Evolutionary conservation across 2,329 filamentous ascomycete species (phyloP).

Genomic region (Penicillium thymicola): DNA sequence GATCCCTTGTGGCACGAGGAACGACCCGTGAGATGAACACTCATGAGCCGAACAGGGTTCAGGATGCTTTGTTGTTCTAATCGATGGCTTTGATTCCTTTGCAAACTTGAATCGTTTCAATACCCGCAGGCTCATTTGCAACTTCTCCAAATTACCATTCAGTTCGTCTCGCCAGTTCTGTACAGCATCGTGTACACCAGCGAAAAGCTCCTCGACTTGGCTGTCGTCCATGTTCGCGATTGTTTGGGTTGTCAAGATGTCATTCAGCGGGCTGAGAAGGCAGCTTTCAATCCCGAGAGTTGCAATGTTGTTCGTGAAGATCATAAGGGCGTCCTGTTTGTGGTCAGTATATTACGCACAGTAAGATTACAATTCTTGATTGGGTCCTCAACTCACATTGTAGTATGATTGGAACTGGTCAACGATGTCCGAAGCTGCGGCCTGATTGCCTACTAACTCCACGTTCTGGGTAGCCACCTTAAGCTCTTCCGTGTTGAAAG

Average conservation of each 20-base stretch:
- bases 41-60: no score
- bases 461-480: not conserved
- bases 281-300: not conserved
- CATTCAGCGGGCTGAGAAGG: not conserved
- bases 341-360: not conserved
- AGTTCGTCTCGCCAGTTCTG: not conserved
- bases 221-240: not conserved
- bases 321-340: not conserved
- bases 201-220: not conserved
- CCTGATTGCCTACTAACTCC: constrained; percentile 24
- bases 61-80: no score
- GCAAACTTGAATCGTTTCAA: not conserved
- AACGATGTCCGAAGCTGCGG: constrained; percentile 34
- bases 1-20: no score
- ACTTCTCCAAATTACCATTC: not conserved
- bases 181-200: not conserved
- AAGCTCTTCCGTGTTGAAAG: not conserved
- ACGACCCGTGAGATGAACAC: no score
- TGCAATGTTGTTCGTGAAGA: not conserved
- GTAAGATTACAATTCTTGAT: no score
- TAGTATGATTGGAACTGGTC: constrained; percentile 27
- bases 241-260: not conserved
- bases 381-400: constrained; percentile 12
- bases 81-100: not conserved
- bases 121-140: not conserved